Base-by-base conservation (phyloP, 768 basidiomycete species). In the Tephrocybe sp. region DNA sequence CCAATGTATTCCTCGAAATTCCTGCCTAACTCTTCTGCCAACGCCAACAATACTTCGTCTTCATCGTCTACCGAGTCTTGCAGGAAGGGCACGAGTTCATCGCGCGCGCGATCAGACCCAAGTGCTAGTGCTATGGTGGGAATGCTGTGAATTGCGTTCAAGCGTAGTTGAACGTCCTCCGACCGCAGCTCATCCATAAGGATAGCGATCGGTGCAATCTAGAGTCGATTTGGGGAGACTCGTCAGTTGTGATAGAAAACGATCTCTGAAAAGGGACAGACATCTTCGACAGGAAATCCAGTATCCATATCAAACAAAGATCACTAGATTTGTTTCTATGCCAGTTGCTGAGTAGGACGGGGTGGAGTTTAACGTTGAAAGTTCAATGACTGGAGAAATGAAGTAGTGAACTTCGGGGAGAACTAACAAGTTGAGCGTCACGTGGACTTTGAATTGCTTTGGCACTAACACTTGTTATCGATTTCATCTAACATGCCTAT, bases 51-150 rank as follows among this genome's bases (percentile, higher is more conserved):
- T 26, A 99, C 95, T 64, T 99, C 97, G 68, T 99, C 97, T 71
- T 99, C 97, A 63, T 99, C 97, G 68, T 99, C 97, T 58, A 99
- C 85, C n/a, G 93, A 95, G 64, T 99, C 96, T 72, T 94, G 92
- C 48, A 99, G 82, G 75, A 99, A 99, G 1, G 94, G 92, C 55
- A 99, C 82, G 60, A 99, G 82, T 67, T 99, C 97, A 49, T 93
- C 89, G 56, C 96, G 84, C 20, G 95, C 91, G 60, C 97, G 90
- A 76, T 95, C 89, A 38, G 93, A 85, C 5, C 97, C 96, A 45
- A 99, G 79, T 14, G 97, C 97, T 55, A 99, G 82, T 5, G 96
- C 96, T 71, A 99, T 99, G 42, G 97, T 99, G 45, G 94, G 93
- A 63, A 99, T 83, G 70, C 95, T 91, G 70, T 94, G 93, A 57